These are phyloP conservation scores for sorghum (Sorghum bicolor) DNA, from an alignment of 176 grass and related monocot species.

Conservation along the genomic window DNA sequence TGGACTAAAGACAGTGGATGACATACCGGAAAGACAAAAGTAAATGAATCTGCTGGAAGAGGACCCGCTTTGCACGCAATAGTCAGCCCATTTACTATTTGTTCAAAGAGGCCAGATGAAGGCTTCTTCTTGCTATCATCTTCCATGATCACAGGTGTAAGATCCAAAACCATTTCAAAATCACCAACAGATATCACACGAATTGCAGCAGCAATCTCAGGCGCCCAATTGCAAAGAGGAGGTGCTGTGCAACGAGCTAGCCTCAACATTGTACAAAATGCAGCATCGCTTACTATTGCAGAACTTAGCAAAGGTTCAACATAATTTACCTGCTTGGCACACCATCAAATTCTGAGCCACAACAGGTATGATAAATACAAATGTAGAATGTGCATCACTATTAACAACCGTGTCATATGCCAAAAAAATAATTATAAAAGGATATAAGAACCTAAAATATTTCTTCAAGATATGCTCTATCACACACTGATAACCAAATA, in stretches of 20 bases:
- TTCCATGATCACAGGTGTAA: conserved; percentile 51
- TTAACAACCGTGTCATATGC: background rate
- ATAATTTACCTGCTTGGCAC: conserved; percentile 67
- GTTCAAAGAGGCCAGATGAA: conserved; percentile 67
- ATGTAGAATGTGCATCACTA: background rate
- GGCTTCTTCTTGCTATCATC: conserved; percentile 52
- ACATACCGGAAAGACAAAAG: conserved; percentile 92
- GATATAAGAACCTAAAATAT: background rate
- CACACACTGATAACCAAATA: background rate
- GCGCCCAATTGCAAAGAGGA: conserved; percentile 86
- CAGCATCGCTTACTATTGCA: conserved; percentile 79
- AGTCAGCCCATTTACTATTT: conserved; percentile 71
- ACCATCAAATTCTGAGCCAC: conserved; percentile 21
- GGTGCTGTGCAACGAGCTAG: conserved; percentile 84
- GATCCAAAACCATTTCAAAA: conserved; percentile 57
- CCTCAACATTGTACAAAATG: conserved; percentile 78
- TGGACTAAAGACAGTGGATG: background rate
- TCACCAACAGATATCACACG: conserved; percentile 60
- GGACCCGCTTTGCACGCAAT: conserved; percentile 76
- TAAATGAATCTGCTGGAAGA: conserved; percentile 97
- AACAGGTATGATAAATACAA: conserved; percentile 14
- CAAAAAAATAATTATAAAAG: background rate
- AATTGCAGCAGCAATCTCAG: conserved; percentile 89
- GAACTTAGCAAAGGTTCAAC: conserved; percentile 76
- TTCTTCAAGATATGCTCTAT: background rate